Evolutionary conservation across 305 asterid genomes (phyloP).

Genomic region (Solanum aculeatissimum): DNA sequence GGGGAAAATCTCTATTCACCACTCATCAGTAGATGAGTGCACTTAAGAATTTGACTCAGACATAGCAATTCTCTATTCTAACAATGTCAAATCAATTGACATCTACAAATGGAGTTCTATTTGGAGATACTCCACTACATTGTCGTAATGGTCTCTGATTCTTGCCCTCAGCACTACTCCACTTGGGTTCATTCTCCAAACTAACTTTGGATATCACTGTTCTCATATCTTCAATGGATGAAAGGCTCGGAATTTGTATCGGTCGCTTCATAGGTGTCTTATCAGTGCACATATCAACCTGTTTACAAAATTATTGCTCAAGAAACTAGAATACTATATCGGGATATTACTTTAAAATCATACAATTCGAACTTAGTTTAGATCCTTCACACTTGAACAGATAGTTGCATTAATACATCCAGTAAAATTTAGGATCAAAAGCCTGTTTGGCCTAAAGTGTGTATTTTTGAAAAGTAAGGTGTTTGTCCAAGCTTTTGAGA

Average conservation of each 20-base stretch:
- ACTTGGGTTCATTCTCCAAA: slow-evolving; percentile 18
- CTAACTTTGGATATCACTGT: slow-evolving; percentile 19
- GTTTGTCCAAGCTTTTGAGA: no score
- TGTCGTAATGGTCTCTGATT: slow-evolving; percentile 9
- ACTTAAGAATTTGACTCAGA: background rate
- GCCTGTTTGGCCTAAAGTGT: no score
- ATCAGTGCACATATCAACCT: slow-evolving; percentile 50
- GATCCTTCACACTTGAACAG: background rate
- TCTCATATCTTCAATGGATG: slow-evolving; percentile 64
- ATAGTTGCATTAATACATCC: no score
- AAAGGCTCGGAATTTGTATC: slow-evolving; percentile 39
- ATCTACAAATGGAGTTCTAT: slow-evolving; percentile 55
- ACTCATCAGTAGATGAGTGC: slow-evolving; percentile 6
- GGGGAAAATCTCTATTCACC: background rate
- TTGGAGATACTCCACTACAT: slow-evolving; percentile 16
- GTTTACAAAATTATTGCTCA: slow-evolving; percentile 8
- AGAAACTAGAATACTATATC: background rate
- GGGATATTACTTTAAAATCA: background rate
- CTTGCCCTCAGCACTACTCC: slow-evolving; percentile 18
- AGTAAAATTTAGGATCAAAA: no score
- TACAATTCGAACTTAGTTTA: background rate
- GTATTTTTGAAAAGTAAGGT: no score
- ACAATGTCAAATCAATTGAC: slow-evolving; percentile 24
- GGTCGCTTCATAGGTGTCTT: slow-evolving; percentile 42
- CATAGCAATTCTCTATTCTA: background rate